Base-by-base conservation (phyloP, 805 yeast genomes). In the Candida pseudoglaebosa region DNA sequence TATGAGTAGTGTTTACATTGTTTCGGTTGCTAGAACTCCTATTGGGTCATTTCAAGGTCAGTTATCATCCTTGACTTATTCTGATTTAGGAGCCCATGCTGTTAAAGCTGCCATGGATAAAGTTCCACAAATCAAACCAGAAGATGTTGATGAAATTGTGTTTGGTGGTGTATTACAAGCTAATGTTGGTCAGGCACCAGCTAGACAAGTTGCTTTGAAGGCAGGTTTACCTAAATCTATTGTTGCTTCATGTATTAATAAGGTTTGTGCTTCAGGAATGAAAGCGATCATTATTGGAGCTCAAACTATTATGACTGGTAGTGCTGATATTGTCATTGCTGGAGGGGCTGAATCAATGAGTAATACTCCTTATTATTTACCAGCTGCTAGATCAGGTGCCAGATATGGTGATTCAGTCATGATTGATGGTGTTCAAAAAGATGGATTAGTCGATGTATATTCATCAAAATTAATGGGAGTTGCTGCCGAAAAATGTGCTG, bases 301-400 rank as follows among this genome's bases (percentile, higher is more conserved):
- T 29, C 98, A 90, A 70, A 71, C 90, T 38, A 90, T 91, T 52
- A 64, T 84, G 57, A 77, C 93, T 48, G 97, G 98, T 39, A 72
- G 75, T 47, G 95, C 96, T 40, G 96, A 90, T 56, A 82, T 93
- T 43, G 93, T 93, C 33, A 84, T 93, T 49, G 95, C 93, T 24
- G 99, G 98, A 51, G 99, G 99, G 59, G 93, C 96, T 51, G 99
- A 93, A 70, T 84, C 95, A 42, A 91, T 93, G 99, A 73, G 96
- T 43, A 91, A 93, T 61, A 78, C 90, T 24, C 99, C 99, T 39
- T 91, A 90, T 75, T 91, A 91, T 61, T 57, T 87, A 40, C 93
- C 95, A 42, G 59, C 79, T 41, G 89, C 93, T 31, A 84, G 99
- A 70, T 56, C 71, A 33, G 98, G 98, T 52, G 81, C 88, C 52